phyloP scores from a whole-genome alignment of 805 yeast genomes.

The Tetrapisispora iriomotensis region DNA sequence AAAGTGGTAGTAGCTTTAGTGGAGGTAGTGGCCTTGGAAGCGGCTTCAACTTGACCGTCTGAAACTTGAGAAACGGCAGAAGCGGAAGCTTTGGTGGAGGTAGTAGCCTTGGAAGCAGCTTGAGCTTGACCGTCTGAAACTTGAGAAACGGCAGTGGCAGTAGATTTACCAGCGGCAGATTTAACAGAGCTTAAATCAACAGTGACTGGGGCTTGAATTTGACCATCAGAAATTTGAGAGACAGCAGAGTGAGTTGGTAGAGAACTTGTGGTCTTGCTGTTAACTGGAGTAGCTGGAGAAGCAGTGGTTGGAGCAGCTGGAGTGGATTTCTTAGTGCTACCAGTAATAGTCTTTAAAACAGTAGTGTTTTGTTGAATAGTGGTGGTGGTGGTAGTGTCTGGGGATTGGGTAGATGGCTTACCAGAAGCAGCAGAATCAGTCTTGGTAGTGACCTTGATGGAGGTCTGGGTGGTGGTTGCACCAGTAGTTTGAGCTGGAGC shows the following conservation, averaged over 20 bases:
- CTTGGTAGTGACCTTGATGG: constrained; percentile 35
- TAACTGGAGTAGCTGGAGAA: constrained; percentile 13
- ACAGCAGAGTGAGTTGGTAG: constrained; percentile 16
- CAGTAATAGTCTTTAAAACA: constrained; percentile 32
- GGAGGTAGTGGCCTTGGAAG: constrained; percentile 22
- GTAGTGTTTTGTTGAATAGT: constrained; percentile 31
- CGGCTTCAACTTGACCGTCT: constrained; percentile 27
- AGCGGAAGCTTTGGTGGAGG: constrained; percentile 32
- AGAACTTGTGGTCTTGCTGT: constrained; percentile 10
- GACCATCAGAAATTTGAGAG: constrained; percentile 54
- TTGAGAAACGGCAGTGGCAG: constrained; percentile 29
- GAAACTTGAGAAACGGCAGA: constrained; percentile 15
- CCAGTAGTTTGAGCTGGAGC: constrained; percentile 34
- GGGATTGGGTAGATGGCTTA: constrained; percentile 18
- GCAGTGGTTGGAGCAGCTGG: constrained; percentile 21
- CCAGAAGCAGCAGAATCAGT: constrained; percentile 29
- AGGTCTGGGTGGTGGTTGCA: constrained; percentile 31
- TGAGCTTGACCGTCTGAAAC: constrained; percentile 38
- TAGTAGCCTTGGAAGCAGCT: constrained; percentile 26
- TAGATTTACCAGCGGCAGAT: constrained; percentile 9
- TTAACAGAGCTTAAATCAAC: constrained; percentile 18
- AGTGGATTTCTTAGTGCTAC: too few species aligned
- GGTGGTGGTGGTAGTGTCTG: constrained; percentile 18
- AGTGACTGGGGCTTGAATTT: constrained; percentile 31
- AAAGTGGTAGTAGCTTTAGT: constrained; percentile 10